Base-by-base conservation (phyloP, 2,329 filamentous ascomycete genomes). In the Aspergillus pseudoglaucus region DNA sequence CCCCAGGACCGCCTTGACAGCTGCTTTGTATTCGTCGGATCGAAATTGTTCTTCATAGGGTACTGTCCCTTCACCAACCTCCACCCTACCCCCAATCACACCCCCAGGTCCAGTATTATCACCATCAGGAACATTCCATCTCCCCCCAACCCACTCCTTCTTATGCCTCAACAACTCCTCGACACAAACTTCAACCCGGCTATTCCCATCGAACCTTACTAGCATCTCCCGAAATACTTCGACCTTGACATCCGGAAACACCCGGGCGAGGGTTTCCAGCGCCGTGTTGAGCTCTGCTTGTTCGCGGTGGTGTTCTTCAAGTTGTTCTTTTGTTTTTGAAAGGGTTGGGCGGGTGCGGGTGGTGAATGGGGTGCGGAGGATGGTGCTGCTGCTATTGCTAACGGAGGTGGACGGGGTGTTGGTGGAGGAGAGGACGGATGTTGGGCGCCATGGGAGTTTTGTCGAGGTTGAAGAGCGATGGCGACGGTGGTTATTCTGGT, bases 191-290 rank as follows among this genome's bases (percentile, higher is more conserved):
- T 74, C 65, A 7, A 75, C 55, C 45, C 72, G 63, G 50, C 73
- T 76, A 41, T 69, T 58, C 9, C 72, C 73, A 50, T 74, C 71
- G 52, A 75, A 76, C 10, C 67, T 67, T 4, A 67, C 54, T 17
- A 76, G 61, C 23, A 76, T 53, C 55, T 75, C 73, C 6, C 73
- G 70, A 38, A 76, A 72, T 4, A 75, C 72, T 49, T 75, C 73
- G 46, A 71, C 57, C 44, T 68, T 68, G 38, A 75, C 62, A 49
- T 75, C 71, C 1, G 73, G 73, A 41, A 75, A 76, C 10, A 75
- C 60, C 9, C 62, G 60, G 3, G 67, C 67, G 2, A 76, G 62
- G 1, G 65, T 61, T 22, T 63, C 58, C 9, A 76, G 58, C 17
- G 70, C 66, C 8, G 61, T 53, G 52, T 76, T 76, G 25, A 74